Evolutionary conservation across 2,329 filamentous ascomycete species (phyloP), one percentile per base, ranked within the genome.

Genomic region (Beauveria brongniartii): DNA sequence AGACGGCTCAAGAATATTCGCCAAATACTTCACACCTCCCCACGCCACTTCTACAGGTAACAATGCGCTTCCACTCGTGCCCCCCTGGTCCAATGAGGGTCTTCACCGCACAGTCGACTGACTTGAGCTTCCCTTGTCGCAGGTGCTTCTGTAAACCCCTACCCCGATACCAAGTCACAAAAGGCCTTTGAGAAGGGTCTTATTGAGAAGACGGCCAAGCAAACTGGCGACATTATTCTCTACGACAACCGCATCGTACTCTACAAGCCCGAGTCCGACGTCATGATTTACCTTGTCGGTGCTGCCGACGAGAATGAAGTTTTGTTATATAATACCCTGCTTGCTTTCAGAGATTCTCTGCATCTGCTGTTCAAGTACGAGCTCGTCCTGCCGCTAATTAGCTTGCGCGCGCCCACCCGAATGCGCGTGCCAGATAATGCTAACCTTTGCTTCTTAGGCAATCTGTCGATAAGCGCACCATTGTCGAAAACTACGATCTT

Each of bases 401-500:
- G 28, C 50, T 26, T 34, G n/a, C 46, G 51, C 44, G 24, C 43
- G 18, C 12, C 41, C 37, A 40, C 12, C 53, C 28, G 28, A 44
- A 18, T 50, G 37, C 52, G 41, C 18, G 63, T 22, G 41, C 63
- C 20, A 1, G 8, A 24, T 7, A 47, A n/a, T 37, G 56, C 63
- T 67, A 52, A 66, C 62, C 20, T 22, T 20, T 7, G n/a, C 41
- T 22, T 37, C 30, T 48, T 67, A 96, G 91, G 76, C 93, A 95
- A 82, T 91, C 91, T 40, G 92, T 95, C 55, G 94, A 99, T 80
- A 97, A 97, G 83, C 88, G 94, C 67, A 97, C 94, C 62, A 92
- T 97, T 67, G 88, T 97, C 71, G 94, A 99, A 78, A 97, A 97
- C 83, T 99, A 97, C 80, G 94, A 97, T 75, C 84, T 97, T 24